A percentile compares a stretch with the other conserved stretches of the same genome.
These are phyloP conservation scores for Albifimbria verrucaria DNA, from an alignment of 2,329 filamentous ascomycete genomes.

Conservation along the genomic window DNA sequence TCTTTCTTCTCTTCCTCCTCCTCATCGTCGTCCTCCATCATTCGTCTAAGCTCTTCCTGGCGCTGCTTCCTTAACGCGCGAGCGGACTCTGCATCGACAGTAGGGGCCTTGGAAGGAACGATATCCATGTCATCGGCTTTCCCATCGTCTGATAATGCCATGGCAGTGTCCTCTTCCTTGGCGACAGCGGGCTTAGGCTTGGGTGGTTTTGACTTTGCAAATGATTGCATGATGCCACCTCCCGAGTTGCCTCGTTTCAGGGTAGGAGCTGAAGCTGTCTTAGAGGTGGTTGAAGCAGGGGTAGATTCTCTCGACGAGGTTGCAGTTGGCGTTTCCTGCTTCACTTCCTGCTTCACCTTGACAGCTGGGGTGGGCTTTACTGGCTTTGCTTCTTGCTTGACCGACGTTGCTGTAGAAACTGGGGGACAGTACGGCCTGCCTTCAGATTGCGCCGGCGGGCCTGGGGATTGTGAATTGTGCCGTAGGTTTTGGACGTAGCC, in stretches of 20 bases:
- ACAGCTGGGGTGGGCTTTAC: slow-evolving; percentile 8
- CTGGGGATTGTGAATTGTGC: slow-evolving; percentile 70
- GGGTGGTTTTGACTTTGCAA: slow-evolving; percentile 58
- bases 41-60: slow-evolving; percentile 34
- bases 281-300: slow-evolving; percentile 20
- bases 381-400: slow-evolving; percentile 25
- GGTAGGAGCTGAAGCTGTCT: slow-evolving; percentile 31
- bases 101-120: slow-evolving; percentile 20
- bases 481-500: slow-evolving; percentile 59
- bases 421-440: slow-evolving; percentile 20
- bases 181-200: slow-evolving; percentile 45
- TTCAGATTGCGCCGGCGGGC: slow-evolving; percentile 51
- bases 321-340: slow-evolving; percentile 9
- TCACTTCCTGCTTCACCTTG: slow-evolving; percentile 28
- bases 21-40: slow-evolving; percentile 50
- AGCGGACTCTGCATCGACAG: slow-evolving; percentile 18
- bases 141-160: slow-evolving; percentile 36
- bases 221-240: slow-evolving; percentile 70
- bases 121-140: slow-evolving; percentile 36
- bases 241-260: slow-evolving; percentile 56
- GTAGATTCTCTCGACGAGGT: slow-evolving; percentile 19
- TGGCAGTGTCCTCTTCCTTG: slow-evolving; percentile 25
- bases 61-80: slow-evolving; percentile 31
- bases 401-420: slow-evolving; percentile 19
- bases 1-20: slow-evolving; percentile 48